Percentiles rank a stretch among this genome's conserved stretches.
Conservation (phyloP, 2,329 filamentous ascomycete species). For the Orbilia oligospora region DNA sequence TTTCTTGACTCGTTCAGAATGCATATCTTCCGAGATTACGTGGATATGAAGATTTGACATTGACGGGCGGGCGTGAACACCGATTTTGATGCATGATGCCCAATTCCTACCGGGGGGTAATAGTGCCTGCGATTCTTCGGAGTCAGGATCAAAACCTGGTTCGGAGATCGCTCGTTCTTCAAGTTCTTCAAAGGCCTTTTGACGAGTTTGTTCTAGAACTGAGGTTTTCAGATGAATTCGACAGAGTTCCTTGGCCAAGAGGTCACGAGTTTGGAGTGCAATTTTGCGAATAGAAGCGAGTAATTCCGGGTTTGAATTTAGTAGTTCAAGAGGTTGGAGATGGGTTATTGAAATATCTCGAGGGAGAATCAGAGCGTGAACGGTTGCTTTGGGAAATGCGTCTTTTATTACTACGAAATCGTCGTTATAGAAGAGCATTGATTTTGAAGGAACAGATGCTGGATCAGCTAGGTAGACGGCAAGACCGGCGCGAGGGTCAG, state of each 20-base stretch:
- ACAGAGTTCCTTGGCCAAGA: constrained; percentile 82
- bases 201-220: constrained; percentile 74
- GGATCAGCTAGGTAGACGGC: constrained; percentile 78
- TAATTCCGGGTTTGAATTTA: constrained; percentile 67
- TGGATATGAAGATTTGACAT: constrained; percentile 96
- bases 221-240: constrained; percentile 78
- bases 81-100: constrained; percentile 78
- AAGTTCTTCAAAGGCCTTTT: constrained; percentile 76
- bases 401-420: constrained; percentile 84
- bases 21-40: constrained; percentile 84
- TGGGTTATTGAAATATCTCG: constrained; percentile 75
- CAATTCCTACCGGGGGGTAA: constrained; percentile 74
- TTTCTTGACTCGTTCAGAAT: constrained; percentile 79
- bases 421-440: constrained; percentile 77
- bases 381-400: constrained; percentile 84
- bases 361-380: constrained; percentile 91
- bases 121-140: constrained; percentile 39
- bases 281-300: constrained; percentile 42
- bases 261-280: constrained; percentile 71
- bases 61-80: constrained; percentile 87
- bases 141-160: constrained; percentile 63
- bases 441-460: constrained; percentile 72
- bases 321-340: constrained; percentile 82
- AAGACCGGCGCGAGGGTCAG: constrained; percentile 72
- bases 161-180: constrained; percentile 65